Conservation (phyloP, 345 rosid species). For the Eucalyptus erythrocorys region DNA sequence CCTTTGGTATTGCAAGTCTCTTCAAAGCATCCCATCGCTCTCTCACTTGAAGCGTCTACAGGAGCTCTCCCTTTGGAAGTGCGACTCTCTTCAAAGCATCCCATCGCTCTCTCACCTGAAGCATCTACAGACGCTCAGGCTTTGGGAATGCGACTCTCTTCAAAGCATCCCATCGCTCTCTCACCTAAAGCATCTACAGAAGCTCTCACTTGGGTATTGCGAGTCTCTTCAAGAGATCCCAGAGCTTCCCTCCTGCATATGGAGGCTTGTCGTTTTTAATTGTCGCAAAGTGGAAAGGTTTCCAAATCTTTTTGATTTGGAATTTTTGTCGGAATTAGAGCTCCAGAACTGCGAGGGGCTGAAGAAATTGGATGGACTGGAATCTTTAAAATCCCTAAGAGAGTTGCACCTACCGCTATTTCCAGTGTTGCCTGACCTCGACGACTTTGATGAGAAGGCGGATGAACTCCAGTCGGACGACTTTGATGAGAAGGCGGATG, state of each 20-base stretch:
- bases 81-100: rapidly evolving
- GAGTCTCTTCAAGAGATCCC: not conserved
- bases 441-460: too few species aligned
- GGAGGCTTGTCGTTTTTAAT: rapidly evolving
- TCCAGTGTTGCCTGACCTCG: too few species aligned
- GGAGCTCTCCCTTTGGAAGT: too few species aligned
- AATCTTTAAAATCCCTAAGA: not conserved
- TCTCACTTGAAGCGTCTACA: too few species aligned
- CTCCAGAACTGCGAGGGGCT: rapidly evolving
- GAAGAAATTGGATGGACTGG: not conserved
- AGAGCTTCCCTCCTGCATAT: not conserved
- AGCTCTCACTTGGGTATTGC: too few species aligned
- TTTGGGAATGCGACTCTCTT: rapidly evolving
- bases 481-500: too few species aligned
- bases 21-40: too few species aligned
- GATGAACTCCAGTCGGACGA: too few species aligned
- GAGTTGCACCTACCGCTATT: rapidly evolving
- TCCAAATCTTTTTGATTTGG: not conserved
- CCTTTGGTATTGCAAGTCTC: rapidly evolving
- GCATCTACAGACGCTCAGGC: too few species aligned
- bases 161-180: too few species aligned
- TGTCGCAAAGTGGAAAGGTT: not conserved
- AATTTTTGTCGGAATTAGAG: rapidly evolving
- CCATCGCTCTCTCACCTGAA: too few species aligned
- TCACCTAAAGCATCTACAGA: too few species aligned